Evolutionary conservation across 2,329 filamentous ascomycete genomes (phyloP).

Genomic region (Hirsutella rhossiliensis): DNA sequence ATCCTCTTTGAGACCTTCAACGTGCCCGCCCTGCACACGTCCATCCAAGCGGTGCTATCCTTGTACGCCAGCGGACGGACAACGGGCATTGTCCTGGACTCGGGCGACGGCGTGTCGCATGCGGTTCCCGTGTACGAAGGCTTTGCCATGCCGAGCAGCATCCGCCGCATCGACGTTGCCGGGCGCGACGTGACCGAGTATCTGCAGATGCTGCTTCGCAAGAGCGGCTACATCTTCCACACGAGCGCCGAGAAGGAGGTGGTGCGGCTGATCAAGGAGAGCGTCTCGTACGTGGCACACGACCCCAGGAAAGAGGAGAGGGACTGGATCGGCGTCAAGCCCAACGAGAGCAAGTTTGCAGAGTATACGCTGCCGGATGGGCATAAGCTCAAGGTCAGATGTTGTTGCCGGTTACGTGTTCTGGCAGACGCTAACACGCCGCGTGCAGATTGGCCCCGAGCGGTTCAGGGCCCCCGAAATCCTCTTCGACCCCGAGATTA

Average conservation of each 20-base stretch:
- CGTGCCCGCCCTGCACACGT: slow-evolving; percentile 90
- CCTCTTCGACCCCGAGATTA: slow-evolving; percentile 92
- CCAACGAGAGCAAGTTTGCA: slow-evolving; percentile 63
- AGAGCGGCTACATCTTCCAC: slow-evolving; percentile 89
- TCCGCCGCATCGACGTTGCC: slow-evolving; percentile 90
- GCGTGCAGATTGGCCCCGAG: slow-evolving; percentile 67
- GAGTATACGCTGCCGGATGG: slow-evolving; percentile 91
- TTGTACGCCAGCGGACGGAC: slow-evolving; percentile 93
- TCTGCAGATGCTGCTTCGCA: slow-evolving; percentile 79
- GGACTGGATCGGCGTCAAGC: slow-evolving; percentile 76
- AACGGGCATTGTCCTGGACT: slow-evolving; percentile 89
- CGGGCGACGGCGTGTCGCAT: slow-evolving; percentile 92
- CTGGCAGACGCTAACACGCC: not conserved
- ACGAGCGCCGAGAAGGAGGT: slow-evolving; percentile 98
- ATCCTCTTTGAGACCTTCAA: slow-evolving; percentile 99
- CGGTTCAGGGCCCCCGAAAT: slow-evolving; percentile 95
- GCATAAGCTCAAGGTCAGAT: slow-evolving; percentile 70
- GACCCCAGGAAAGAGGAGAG: slow-evolving; percentile 94
- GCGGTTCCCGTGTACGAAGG: slow-evolving; percentile 96
- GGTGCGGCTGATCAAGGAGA: slow-evolving; percentile 95
- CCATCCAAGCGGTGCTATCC: slow-evolving; percentile 91
- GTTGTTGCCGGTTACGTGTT: no score
- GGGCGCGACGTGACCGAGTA: slow-evolving; percentile 94
- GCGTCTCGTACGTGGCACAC: slow-evolving; percentile 77
- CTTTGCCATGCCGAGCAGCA: slow-evolving; percentile 91